These are phyloP conservation scores for Hyphopichia fennica DNA, from an alignment of 1,139 yeast genomes.

Conservation along the genomic window DNA sequence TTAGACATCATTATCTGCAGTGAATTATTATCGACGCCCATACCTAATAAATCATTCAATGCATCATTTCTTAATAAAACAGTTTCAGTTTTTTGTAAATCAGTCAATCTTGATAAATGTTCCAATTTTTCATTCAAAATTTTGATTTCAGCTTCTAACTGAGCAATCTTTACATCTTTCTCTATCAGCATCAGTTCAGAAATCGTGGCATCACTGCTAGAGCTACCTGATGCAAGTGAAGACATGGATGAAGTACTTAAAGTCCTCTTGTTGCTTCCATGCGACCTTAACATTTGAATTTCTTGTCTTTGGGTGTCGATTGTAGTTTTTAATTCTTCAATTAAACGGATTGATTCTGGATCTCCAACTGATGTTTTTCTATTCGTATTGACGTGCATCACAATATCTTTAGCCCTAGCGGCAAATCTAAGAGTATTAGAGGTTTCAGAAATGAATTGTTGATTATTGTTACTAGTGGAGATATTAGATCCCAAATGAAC, in stretches of 20 bases:
- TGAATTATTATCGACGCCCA: conserved; percentile 28
- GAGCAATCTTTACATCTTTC: conserved; percentile 27
- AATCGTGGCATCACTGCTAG: background rate
- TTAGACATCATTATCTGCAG: conserved; percentile 44
- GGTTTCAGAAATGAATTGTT: conserved; percentile 68
- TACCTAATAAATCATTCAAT: conserved; percentile 48
- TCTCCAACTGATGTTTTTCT: conserved; percentile 30
- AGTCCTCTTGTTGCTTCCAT: conserved; percentile 2
- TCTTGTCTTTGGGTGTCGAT: conserved; percentile 47
- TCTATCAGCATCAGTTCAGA: conserved; percentile 4
- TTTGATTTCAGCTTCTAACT: conserved; percentile 60
- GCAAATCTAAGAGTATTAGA: conserved; percentile 88
- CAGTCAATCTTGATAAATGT: conserved; percentile 63
- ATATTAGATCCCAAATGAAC: conserved; percentile 55
- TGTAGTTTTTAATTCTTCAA: conserved; percentile 47
- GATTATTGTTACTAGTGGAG: conserved; percentile 22
- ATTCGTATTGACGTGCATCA: conserved; percentile 64
- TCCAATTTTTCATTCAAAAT: conserved; percentile 67
- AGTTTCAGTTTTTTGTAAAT: conserved; percentile 56
- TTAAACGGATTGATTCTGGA: conserved; percentile 43
- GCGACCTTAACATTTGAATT: conserved; percentile 27
- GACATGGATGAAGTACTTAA: conserved; percentile 5
- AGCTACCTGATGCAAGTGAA: conserved; percentile 6
- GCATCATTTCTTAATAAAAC: conserved; percentile 55
- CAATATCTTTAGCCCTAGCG: conserved; percentile 85